Evolutionary conservation across 345 rosid species (phyloP).

Genomic region (Boechera retrofracta): DNA sequence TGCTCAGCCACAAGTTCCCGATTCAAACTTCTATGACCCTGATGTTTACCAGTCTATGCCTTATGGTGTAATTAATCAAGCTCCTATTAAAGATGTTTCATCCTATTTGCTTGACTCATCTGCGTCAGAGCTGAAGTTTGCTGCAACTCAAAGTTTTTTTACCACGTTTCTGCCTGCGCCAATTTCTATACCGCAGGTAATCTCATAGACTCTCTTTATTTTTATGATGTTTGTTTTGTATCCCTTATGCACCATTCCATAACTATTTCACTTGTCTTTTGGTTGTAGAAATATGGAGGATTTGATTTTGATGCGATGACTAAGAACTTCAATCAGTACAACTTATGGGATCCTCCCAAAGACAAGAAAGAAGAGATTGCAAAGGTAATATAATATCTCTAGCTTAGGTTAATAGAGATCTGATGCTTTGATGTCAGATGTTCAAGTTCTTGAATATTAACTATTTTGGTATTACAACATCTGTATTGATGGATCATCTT

Average conservation of each 20-base stretch:
- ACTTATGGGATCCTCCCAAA: conserved; percentile 50
- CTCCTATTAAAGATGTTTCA: not conserved
- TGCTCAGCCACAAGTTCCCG: not conserved
- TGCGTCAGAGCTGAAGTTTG: not conserved
- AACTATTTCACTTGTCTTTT: conserved; percentile 16
- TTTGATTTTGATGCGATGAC: conserved; percentile 56
- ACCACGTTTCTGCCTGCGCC: conserved; percentile 12
- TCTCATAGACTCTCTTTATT: not conserved
- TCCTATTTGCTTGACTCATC: not conserved
- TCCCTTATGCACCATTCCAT: not conserved
- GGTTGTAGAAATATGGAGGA: conserved; percentile 45
- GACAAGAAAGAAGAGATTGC: conserved; percentile 27
- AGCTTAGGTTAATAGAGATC: not conserved
- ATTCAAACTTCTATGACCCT: not conserved
- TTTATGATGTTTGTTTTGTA: conserved; percentile 8
- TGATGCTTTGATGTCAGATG: not conserved
- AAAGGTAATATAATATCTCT: not conserved
- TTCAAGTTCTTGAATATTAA: not conserved
- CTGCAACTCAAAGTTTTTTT: conserved; percentile 12
- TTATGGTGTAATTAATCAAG: not conserved
- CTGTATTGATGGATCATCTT: conserved; percentile 56
- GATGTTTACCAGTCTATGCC: not conserved
- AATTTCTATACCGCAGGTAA: not conserved
- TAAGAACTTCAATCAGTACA: conserved; percentile 56
- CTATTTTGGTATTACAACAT: not conserved